A percentile compares a stretch with the other conserved stretches of the same genome.
phyloP scores from a whole-genome alignment of 129 eudicot species.

The Dittrichia graveolens region DNA sequence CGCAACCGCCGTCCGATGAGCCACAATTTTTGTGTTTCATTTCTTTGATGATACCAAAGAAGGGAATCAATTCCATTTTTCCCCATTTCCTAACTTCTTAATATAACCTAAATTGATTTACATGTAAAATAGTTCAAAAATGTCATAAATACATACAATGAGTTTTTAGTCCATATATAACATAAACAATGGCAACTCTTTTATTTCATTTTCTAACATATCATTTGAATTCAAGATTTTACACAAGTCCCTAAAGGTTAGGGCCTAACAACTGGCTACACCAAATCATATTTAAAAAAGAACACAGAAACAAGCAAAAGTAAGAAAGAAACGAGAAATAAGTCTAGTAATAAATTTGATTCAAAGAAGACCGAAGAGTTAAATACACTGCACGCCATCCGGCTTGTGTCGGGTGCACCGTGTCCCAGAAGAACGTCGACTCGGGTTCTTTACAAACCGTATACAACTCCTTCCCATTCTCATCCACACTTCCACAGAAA shows the following conservation, averaged over 20 bases:
- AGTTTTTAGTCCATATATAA: not conserved
- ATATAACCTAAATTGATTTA: no score
- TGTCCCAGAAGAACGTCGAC: constrained; percentile 73
- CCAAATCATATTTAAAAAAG: not conserved
- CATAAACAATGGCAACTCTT: constrained; percentile 16
- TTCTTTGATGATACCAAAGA: no score
- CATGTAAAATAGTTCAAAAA: no score
- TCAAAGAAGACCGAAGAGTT: constrained; percentile 43
- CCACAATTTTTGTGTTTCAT: no score
- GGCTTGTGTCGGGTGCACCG: constrained; percentile 71
- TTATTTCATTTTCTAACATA: constrained; percentile 29
- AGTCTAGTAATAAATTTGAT: constrained; percentile 35
- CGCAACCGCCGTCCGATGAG: no score
- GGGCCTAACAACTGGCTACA: constrained; percentile 9
- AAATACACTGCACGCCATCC: constrained; percentile 71
- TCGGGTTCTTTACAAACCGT: constrained; percentile 60
- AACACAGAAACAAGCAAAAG: constrained; percentile 13
- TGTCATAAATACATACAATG: no score
- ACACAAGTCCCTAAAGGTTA: constrained; percentile 12
- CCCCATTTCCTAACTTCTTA: no score
- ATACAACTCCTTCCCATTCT: constrained; percentile 53
- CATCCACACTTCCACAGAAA: constrained; percentile 54
- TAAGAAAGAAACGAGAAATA: not conserved
- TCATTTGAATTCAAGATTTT: constrained; percentile 17
- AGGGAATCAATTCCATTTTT: no score